phyloP scores from a whole-genome alignment of 768 basidiomycete genomes.

The Clavaria fumosa region DNA sequence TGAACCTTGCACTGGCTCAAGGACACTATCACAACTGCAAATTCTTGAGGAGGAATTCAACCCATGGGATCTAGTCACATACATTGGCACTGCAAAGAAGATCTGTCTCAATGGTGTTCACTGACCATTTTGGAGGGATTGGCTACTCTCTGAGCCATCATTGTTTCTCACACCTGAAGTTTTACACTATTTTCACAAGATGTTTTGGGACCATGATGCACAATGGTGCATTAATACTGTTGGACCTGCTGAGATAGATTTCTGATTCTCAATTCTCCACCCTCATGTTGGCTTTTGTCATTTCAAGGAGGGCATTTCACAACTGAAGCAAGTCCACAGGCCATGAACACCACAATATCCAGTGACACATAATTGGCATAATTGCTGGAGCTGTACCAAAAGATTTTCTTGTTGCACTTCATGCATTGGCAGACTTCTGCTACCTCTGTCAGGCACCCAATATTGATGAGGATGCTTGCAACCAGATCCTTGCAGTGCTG shows the following conservation, averaged over 20 bases:
- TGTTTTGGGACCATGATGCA: constrained; percentile 8
- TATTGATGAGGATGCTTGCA: constrained; percentile 6
- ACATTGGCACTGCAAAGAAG: constrained; percentile 3
- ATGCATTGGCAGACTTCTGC: constrained; percentile 8
- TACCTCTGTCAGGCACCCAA: constrained; percentile 7
- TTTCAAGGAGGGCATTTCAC: constrained; percentile 16
- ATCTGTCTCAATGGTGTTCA: constrained; percentile 8
- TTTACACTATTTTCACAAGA: constrained; percentile 14
- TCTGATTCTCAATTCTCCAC: constrained; percentile 14
- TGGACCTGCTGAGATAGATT: constrained; percentile 15
- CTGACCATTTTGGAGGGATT: constrained; percentile 14
- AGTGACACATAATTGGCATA: constrained; percentile 11
- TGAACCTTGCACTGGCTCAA: constrained; percentile 5
- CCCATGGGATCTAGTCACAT: constrained; percentile 6
- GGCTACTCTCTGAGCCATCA: constrained; percentile 12
- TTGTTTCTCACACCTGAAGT: constrained; percentile 15
- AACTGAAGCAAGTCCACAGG: constrained; percentile 16
- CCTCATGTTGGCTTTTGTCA: constrained; percentile 15
- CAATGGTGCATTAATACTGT: constrained; percentile 9
- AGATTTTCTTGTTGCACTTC: constrained; percentile 7
- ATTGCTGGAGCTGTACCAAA: constrained; percentile 9
- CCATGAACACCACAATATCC: constrained; percentile 15
- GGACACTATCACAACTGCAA: constrained; percentile 6
- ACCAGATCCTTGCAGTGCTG: constrained; percentile 9
- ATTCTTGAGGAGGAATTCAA: neutral